Evolutionary conservation across 2,329 filamentous ascomycete species (phyloP), one percentile per base, ranked within the genome.

Genomic region (Monosporascus sp.): DNA sequence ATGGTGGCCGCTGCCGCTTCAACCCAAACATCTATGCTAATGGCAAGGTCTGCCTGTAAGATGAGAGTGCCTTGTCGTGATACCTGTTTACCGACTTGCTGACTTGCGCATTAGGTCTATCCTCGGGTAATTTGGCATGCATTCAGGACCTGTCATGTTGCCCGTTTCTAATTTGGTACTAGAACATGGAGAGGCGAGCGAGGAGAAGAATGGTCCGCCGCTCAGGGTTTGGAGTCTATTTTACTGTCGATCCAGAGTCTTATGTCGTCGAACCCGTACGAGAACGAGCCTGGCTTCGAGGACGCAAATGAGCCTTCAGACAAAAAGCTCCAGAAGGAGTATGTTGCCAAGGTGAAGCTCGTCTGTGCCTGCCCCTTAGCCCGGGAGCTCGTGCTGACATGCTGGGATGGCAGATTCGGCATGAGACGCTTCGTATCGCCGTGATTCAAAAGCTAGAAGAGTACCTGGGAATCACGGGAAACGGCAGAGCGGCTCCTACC

Each of bases 271-370:
- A 96, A 97, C 63, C 94, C 93, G 0, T 97, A 96, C 71, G 90
- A 94, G 67, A 97, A 97, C 63, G 94, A 99, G 68, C 94, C 94
- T 1, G 94, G 94, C 6, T 97, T 90, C 62, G 93, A 97, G 68
- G 81, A 88, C 55, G 82, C 86, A 14, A 87, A 86, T 46, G 78
- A 81, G 8, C 72, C 78, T 1, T 73, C 78, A 4, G 91, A 96
- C 68, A 87, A 89, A 71, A 84, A 85, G 69, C 79, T 85, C 54
- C 89, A 92, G 69, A 79, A 81, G 56, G 78, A 83, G 9, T 97
- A 97, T 64, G 79, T 88, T 14, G 82, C 86, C 49, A 97, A 96
- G 81, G 89, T 89, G 69, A 54, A 48, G 14, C 24, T 46, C 43
- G 8, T n/a, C n/a, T 7, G n/a, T 9, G 1, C 35, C 6, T 6